Evolutionary conservation across 129 eudicot species (phyloP), one percentile per base, ranked within the genome.

Genomic region (Scalesia atractyloides): DNA sequence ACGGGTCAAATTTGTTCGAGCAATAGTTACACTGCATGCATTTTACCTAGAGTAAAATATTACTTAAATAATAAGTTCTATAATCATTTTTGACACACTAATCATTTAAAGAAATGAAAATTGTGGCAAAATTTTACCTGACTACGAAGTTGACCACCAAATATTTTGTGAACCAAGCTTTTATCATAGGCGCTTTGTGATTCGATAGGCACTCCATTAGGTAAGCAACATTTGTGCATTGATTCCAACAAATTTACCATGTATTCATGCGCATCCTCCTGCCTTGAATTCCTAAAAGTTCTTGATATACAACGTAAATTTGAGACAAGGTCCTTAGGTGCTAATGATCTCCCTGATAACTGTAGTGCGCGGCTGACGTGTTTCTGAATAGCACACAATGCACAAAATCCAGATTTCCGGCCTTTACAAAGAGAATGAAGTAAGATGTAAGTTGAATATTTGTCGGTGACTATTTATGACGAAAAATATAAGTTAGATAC

Each of bases 241-340:
- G 99, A 87, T 73, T 94, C 99, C 65, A 94, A 83, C 66, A 94
- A 78, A 77, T 88, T 89, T 15, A 94, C 97, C 99, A 94, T 94
- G 84, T 94, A 94, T 69, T 94, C 99, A 68, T 94, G 99, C 1
- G 99, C 99, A 76, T 94, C 99, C 80, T 94, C 97, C 81, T 94
- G 99, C 76, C 99, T 94, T 14, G 97, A 86, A 84, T 81, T 90
- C 59, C 97, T 79, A 57, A 94, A 94, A 53, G 69, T 94, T 57
- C 97, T 83, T 20, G 97, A 90, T 82, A 90, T 90, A 94, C 99
- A 84, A 3, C 91, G 84, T 79, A 94, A 76, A 77, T 94, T 94
- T 63, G 96, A 90, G 58, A 94, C 99, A 33, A 94, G 92, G 69
- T 94, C 93, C 68, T 86, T 94, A 12, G 99, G 99, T 61, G 88